phyloP scores from a whole-genome alignment of 768 basidiomycete genomes.

The Macrolepiota fuliginosa region DNA sequence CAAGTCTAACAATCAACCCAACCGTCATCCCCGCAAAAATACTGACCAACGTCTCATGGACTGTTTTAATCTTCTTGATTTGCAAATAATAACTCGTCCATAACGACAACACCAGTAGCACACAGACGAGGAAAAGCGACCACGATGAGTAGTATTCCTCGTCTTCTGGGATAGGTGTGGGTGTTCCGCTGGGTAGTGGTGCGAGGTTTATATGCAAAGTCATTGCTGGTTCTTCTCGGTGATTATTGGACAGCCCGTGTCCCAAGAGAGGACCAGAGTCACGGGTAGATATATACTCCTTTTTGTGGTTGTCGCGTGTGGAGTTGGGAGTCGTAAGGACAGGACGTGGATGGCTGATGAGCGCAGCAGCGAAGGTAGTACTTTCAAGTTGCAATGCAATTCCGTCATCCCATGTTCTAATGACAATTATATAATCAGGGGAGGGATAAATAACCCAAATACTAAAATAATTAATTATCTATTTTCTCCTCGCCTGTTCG shows the following conservation, averaged over 20 bases:
- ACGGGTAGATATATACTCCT: neutral
- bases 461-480: constrained; percentile 1
- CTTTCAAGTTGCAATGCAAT: neutral
- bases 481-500: constrained; percentile 8
- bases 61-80: constrained; percentile 90
- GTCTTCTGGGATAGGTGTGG: constrained; percentile 57
- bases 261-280: neutral
- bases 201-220: constrained; percentile 3
- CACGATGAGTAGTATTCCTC: constrained; percentile 92
- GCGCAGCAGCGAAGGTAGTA: neutral
- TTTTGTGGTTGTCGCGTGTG: neutral
- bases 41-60: constrained; percentile 95
- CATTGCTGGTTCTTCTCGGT: neutral
- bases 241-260: neutral
- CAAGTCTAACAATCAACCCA: constrained; percentile 84
- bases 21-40: constrained; percentile 97
- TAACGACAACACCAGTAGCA: constrained; percentile 90
- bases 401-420: neutral
- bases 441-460: neutral
- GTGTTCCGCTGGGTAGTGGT: constrained; percentile 18
- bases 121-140: constrained; percentile 91
- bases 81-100: constrained; percentile 98
- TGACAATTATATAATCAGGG: constrained; percentile 3
- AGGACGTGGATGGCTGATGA: neutral
- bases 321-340: neutral